These are phyloP conservation scores for Coprinopsis strossmayeri DNA, from an alignment of 768 basidiomycete species.

Conservation along the genomic window DNA sequence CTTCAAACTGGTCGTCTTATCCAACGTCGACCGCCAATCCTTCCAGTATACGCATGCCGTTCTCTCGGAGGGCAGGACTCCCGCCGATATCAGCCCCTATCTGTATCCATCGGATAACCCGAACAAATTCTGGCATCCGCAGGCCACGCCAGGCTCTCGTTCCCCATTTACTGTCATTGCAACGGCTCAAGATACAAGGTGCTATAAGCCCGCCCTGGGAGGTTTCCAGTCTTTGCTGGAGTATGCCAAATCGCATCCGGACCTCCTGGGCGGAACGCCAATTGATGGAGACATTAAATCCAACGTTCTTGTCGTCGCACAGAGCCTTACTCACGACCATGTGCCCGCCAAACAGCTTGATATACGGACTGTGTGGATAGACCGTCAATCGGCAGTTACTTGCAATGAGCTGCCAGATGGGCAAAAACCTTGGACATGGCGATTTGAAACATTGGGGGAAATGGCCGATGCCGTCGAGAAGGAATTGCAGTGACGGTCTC, in stretches of 20 bases:
- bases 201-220: slow-evolving; percentile 61
- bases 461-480: slow-evolving; percentile 54
- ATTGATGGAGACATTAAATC: slow-evolving; percentile 27
- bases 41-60: slow-evolving; percentile 54
- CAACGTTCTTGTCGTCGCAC: slow-evolving; percentile 59
- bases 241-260: slow-evolving; percentile 32
- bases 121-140: slow-evolving; percentile 38
- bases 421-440: slow-evolving; percentile 37
- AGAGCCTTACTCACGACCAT: slow-evolving; percentile 63
- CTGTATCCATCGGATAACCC: slow-evolving; percentile 26
- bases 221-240: slow-evolving; percentile 47
- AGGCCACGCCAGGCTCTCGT: slow-evolving; percentile 30
- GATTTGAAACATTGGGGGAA: slow-evolving; percentile 52
- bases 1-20: slow-evolving; percentile 67
- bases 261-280: slow-evolving; percentile 26
- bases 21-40: slow-evolving; percentile 65
- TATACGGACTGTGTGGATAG: slow-evolving; percentile 61
- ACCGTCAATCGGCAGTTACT: slow-evolving; percentile 41
- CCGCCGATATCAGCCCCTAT: slow-evolving; percentile 14
- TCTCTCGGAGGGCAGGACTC: slow-evolving; percentile 36
- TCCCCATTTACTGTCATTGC: slow-evolving; percentile 62
- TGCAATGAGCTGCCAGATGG: slow-evolving; percentile 32
- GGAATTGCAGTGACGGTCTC: slow-evolving; percentile 20
- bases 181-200: slow-evolving; percentile 68
- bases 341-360: slow-evolving; percentile 53